phyloP scores from a whole-genome alignment of 768 basidiomycete species.

The Nidularia pulvinata region DNA sequence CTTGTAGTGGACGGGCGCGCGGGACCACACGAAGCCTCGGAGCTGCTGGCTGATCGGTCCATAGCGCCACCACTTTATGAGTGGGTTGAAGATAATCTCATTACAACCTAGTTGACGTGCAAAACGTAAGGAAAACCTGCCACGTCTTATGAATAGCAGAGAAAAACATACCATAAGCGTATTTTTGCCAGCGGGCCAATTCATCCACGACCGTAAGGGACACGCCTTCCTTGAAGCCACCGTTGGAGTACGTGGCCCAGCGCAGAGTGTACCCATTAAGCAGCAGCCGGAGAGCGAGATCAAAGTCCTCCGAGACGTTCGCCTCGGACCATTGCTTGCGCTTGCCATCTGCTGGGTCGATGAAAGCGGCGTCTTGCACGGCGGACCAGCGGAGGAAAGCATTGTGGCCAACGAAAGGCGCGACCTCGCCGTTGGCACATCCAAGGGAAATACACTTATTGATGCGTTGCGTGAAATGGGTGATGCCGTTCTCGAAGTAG shows the following conservation, averaged over 20 bases:
- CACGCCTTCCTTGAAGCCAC: conserved; percentile 91
- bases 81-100: conserved; percentile 85
- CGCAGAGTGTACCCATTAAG: conserved; percentile 72
- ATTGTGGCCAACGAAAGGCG: conserved; percentile 85
- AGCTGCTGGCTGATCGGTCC: conserved; percentile 83
- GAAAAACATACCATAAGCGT: conserved; percentile 42
- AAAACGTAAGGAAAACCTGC: conserved; percentile 1
- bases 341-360: conserved; percentile 60
- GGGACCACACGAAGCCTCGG: conserved; percentile 73
- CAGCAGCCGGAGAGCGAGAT: conserved; percentile 70
- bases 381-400: conserved; percentile 89
- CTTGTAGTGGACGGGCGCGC: conserved; percentile 80
- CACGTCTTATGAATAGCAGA: neutral
- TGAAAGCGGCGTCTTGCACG: conserved; percentile 80
- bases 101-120: conserved; percentile 44
- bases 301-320: conserved; percentile 84
- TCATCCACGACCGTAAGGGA: conserved; percentile 87
- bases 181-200: conserved; percentile 89
- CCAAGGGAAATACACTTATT: conserved; percentile 81
- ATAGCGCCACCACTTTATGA: conserved; percentile 70
- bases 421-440: conserved; percentile 80
- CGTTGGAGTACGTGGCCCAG: conserved; percentile 84
- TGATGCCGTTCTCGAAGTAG: conserved; percentile 90
- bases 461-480: conserved; percentile 88
- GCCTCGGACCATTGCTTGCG: conserved; percentile 75